Evolutionary conservation across 108 stramenopile genomes (phyloP), one percentile per base, ranked within the genome.

Genomic region (Ochromonas danica): DNA sequence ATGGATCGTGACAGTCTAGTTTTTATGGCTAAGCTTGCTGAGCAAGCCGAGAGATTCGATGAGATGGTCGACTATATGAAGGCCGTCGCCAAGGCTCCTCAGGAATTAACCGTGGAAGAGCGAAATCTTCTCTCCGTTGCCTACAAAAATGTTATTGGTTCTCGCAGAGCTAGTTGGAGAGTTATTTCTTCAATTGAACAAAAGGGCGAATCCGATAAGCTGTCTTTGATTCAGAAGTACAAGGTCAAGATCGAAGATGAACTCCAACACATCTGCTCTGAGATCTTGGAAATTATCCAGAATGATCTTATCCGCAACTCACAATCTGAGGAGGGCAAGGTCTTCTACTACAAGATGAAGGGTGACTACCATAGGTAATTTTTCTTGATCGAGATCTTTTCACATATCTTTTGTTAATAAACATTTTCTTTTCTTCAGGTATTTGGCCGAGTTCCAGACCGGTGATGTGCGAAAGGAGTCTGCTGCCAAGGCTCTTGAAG

Each of bases 261-360:
- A 88, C 93, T 99, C 40, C 93, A 93, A 42, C 94, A 97, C 71
- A 97, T 99, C 87, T 99, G 99, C 84, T 71, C 95, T 79, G 97
- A 98, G 81, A 98, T 99, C 85, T 93, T 94, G 41, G 81, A 85
- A 71, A 97, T 99, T 88, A 98, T 99, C 77, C 94, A 97, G 85
- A 93, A 94, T 61, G 87, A 89, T 72, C 90, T 99, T 78, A 97
- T 99, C 89, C 99, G 97, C 84, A 94, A 98, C 91, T 92, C 91
- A 75, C 91, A 93, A 17, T 90, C 93, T 57, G 95, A 96, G 83
- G 97, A 99, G 87, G 97, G 96, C 82, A 97, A 98, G 93, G 99
- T 99, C 61, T 99, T 99, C 87, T 99, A 98, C 95, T 97, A 97
- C 93, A 97, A 94, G 91, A 92, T 97, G 96, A 97, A 97, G 93